phyloP scores from a whole-genome alignment of 2,329 filamentous ascomycete genomes.

The Cladorrhinum sp. region DNA sequence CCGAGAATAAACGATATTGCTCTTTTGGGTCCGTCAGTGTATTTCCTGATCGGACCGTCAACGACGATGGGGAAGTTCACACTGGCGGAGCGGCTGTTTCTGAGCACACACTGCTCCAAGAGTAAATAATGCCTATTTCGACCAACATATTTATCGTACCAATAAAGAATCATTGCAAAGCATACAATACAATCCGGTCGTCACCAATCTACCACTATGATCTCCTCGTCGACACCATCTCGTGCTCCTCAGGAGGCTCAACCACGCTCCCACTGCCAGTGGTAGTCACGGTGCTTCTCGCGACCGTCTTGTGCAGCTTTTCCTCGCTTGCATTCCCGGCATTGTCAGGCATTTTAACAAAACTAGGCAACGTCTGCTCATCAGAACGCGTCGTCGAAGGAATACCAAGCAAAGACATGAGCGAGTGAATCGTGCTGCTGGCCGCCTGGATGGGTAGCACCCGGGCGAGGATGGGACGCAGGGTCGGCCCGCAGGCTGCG shows the following conservation, averaged over 20 bases:
- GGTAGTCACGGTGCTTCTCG: not conserved
- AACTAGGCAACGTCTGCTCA: slow-evolving; percentile 4
- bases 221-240: not conserved
- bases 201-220: too few species aligned
- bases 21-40: too few species aligned
- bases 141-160: too few species aligned
- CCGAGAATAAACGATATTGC: not conserved
- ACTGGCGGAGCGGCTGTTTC: too few species aligned
- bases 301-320: not conserved
- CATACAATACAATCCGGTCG: too few species aligned
- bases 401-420: slow-evolving; percentile 6
- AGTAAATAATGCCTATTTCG: too few species aligned
- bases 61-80: too few species aligned
- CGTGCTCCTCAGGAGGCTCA: not conserved
- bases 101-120: too few species aligned
- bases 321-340: not conserved
- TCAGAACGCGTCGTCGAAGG: slow-evolving; percentile 1
- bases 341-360: slow-evolving; percentile 9
- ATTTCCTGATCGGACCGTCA: too few species aligned
- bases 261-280: not conserved
- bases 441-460: slow-evolving; percentile 13
- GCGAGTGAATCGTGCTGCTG: slow-evolving; percentile 5
- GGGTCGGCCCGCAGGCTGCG: slow-evolving; percentile 15
- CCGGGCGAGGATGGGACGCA: slow-evolving; percentile 11
- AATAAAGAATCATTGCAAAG: too few species aligned